These are phyloP conservation scores for Suhomyces canberraensis DNA, from an alignment of 805 yeast species.

Conservation along the genomic window DNA sequence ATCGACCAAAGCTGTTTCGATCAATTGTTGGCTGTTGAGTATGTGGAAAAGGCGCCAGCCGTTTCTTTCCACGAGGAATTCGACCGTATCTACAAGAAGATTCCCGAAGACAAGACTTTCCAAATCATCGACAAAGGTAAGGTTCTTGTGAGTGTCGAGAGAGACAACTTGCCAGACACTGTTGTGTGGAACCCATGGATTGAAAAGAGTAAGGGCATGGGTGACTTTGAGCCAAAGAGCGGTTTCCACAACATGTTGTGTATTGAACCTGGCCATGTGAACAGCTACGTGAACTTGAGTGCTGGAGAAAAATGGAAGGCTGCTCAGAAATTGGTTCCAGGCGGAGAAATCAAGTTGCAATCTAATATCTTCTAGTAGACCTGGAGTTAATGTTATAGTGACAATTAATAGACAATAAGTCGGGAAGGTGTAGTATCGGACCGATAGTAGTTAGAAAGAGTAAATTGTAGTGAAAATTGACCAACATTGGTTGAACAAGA, in stretches of 20 bases:
- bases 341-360: constrained; percentile 62
- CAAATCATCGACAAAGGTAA: constrained; percentile 71
- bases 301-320: constrained; percentile 81
- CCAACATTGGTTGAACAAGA: too few relatives aligned
- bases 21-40: constrained; percentile 62
- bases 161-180: constrained; percentile 60
- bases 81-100: constrained; percentile 77
- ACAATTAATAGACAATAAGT: too few relatives aligned
- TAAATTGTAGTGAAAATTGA: too few relatives aligned
- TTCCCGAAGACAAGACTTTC: constrained; percentile 50
- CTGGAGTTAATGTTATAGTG: too few relatives aligned
- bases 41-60: constrained; percentile 72
- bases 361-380: constrained; percentile 40
- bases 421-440: too few relatives aligned
- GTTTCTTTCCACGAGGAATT: constrained; percentile 71
- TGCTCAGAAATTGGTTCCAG: constrained; percentile 54
- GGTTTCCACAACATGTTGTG: constrained; percentile 90
- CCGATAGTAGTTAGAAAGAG: too few relatives aligned
- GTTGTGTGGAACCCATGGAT: constrained; percentile 99
- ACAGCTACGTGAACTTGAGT: constrained; percentile 56
- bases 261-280: constrained; percentile 90
- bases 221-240: constrained; percentile 79
- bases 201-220: constrained; percentile 76
- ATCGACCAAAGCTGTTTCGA: constrained; percentile 72
- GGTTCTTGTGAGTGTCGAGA: constrained; percentile 63